These are phyloP conservation scores for Coprinopsis strossmayeri DNA, from an alignment of 768 basidiomycete species.

Conservation along the genomic window DNA sequence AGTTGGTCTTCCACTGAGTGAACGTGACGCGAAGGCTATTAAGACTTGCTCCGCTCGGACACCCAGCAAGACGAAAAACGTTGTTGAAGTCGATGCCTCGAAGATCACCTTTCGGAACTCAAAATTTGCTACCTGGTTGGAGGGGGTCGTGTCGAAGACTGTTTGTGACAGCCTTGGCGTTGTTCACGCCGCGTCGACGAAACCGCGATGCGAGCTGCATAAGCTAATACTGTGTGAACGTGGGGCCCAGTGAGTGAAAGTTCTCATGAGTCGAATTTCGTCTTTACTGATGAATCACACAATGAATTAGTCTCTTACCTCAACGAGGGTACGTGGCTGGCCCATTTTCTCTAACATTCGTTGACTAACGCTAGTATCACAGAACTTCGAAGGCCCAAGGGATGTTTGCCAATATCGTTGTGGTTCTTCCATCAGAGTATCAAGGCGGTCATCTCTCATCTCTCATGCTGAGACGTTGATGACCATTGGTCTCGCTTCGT, in stretches of 20 bases:
- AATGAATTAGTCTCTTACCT: conserved; percentile 30
- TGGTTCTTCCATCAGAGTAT: conserved; percentile 32
- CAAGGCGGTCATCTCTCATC: conserved; percentile 29
- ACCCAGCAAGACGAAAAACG: conserved; percentile 42
- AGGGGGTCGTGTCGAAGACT: conserved; percentile 18
- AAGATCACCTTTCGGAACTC: conserved; percentile 34
- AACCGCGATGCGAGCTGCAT: conserved; percentile 33
- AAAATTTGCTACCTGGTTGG: conserved; percentile 31
- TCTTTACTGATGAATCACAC: conserved; percentile 1
- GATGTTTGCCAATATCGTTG: conserved; percentile 35
- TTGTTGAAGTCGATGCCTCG: conserved; percentile 42
- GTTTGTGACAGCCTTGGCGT: conserved; percentile 34
- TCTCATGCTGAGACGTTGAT: conserved; percentile 18
- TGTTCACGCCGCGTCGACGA: conserved; percentile 15
- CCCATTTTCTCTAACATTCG: not conserved
- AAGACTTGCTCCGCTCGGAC: conserved; percentile 24
- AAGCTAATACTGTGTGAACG: conserved; percentile 43
- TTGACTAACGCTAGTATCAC: not conserved
- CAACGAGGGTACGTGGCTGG: conserved; percentile 37
- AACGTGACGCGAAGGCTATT: conserved; percentile 26
- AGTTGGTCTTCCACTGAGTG: conserved; percentile 31
- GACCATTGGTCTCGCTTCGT: conserved; percentile 20
- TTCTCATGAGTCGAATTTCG: no score
- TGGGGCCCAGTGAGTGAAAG: conserved; percentile 41
- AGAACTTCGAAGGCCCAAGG: conserved; percentile 27